These are phyloP conservation scores for Termitomyces eurrhizus DNA, from an alignment of 768 basidiomycete genomes.

Conservation along the genomic window DNA sequence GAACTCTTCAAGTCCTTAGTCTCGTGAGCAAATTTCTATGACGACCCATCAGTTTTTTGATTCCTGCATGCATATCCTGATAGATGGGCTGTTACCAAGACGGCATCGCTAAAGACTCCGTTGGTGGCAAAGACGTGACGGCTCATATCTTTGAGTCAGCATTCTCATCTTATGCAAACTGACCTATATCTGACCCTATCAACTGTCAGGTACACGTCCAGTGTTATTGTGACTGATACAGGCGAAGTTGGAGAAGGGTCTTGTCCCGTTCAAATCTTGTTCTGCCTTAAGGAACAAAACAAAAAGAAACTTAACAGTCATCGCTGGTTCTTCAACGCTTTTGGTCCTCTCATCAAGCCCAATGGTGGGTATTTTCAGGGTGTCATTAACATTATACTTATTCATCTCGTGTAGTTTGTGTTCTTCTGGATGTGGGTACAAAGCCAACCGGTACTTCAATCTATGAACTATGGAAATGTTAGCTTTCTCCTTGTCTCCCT, in stretches of 20 bases:
- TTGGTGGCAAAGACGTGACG: slow-evolving; percentile 86
- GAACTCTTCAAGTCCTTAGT: slow-evolving; percentile 85
- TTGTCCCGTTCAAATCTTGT: slow-evolving; percentile 83
- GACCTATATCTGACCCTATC: slow-evolving; percentile 1
- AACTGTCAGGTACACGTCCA: slow-evolving; percentile 63
- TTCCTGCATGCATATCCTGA: not conserved
- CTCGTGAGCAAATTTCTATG: slow-evolving; percentile 43
- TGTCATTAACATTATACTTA: not conserved
- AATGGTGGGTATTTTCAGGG: slow-evolving; percentile 49
- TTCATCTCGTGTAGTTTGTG: slow-evolving; percentile 52
- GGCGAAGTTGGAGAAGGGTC: slow-evolving; percentile 77
- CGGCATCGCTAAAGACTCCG: slow-evolving; percentile 85
- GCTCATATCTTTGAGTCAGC: slow-evolving; percentile 90
- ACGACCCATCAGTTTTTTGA: not conserved
- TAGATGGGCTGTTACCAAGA: slow-evolving; percentile 89
- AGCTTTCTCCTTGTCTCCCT: slow-evolving; percentile 12
- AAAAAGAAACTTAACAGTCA: slow-evolving; percentile 97
- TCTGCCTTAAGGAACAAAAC: slow-evolving; percentile 94
- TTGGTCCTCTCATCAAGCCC: slow-evolving; percentile 82
- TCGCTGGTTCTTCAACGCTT: slow-evolving; percentile 97
- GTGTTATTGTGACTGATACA: slow-evolving; percentile 69
- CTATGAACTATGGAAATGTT: slow-evolving; percentile 95
- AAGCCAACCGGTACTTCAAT: slow-evolving; percentile 93
- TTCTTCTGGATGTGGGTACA: slow-evolving; percentile 93
- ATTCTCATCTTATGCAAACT: not conserved